Percentiles rank a stretch among this genome's conserved stretches.
Evolutionary conservation across 306 rosid genomes (phyloP).

Genomic region (Corylus americana): DNA sequence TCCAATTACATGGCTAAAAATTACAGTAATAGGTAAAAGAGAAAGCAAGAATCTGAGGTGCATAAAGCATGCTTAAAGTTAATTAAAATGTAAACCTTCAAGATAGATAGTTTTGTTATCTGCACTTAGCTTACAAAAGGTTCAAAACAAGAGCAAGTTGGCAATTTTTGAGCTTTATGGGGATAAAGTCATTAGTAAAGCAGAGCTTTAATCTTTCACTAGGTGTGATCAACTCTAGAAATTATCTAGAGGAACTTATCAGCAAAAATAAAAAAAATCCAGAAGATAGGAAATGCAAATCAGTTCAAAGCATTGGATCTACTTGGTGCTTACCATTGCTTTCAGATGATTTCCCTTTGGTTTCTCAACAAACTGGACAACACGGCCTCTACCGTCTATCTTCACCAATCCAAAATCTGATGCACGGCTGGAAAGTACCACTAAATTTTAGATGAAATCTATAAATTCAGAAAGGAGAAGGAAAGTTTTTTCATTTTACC

Average conservation of each 20-base stretch:
- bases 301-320: slow-evolving; percentile 1
- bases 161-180: slow-evolving; percentile 3
- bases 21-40: not conserved
- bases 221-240: slow-evolving; percentile 8
- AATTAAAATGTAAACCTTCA: not conserved
- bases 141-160: not conserved
- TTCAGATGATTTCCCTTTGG: slow-evolving; percentile 69
- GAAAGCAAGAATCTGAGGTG: not conserved
- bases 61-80: not conserved
- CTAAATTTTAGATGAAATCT: slow-evolving; percentile 16
- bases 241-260: not conserved
- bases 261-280: not conserved
- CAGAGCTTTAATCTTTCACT: not conserved
- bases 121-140: slow-evolving; percentile 2
- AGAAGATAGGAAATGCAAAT: not conserved
- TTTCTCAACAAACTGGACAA: slow-evolving; percentile 73
- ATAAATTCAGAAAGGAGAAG: not conserved
- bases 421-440: slow-evolving; percentile 71
- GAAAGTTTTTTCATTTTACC: not conserved
- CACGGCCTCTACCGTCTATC: slow-evolving; percentile 64
- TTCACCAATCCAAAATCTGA: slow-evolving; percentile 85
- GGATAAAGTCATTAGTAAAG: slow-evolving; percentile 5
- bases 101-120: not conserved
- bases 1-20: not conserved
- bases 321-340: slow-evolving; percentile 66